Evolutionary conservation across 495 filamentous ascomycete species (phyloP).

Genomic region (Immersiella caudata): DNA sequence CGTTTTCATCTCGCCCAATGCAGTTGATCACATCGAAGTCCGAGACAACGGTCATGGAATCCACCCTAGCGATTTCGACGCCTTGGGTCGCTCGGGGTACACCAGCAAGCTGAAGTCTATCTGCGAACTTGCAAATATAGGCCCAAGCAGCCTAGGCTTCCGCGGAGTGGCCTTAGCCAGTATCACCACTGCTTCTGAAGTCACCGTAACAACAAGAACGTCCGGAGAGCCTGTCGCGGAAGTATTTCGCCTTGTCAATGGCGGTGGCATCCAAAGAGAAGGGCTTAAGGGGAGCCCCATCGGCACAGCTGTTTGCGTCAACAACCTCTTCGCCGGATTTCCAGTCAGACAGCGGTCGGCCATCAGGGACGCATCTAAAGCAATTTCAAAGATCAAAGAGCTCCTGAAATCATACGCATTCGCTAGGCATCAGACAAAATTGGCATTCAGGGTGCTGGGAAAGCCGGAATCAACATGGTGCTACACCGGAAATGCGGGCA

Average conservation of each 20-base stretch:
- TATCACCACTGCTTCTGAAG: constrained; percentile 64
- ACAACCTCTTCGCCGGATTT: constrained; percentile 65
- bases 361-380: constrained; percentile 64
- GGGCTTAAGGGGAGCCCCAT: constrained; percentile 64
- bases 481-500: constrained; percentile 65
- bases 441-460: constrained; percentile 71
- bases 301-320: constrained; percentile 76
- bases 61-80: constrained; percentile 64
- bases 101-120: constrained; percentile 85
- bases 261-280: constrained; percentile 45
- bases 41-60: constrained; percentile 92
- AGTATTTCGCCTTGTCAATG: constrained; percentile 38
- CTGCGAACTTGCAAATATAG: constrained; percentile 68
- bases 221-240: constrained; percentile 69
- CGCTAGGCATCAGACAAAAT: constrained; percentile 62
- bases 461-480: constrained; percentile 66
- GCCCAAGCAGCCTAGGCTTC: constrained; percentile 77
- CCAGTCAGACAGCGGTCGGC: constrained; percentile 75
- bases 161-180: constrained; percentile 86
- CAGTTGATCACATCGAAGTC: constrained; percentile 81
- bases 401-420: constrained; percentile 77
- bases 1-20: constrained; percentile 74
- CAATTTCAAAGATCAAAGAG: constrained; percentile 63
- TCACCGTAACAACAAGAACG: constrained; percentile 72
- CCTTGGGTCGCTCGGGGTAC: constrained; percentile 68